Percentiles rank a stretch among this genome's conserved stretches.
phyloP scores from a whole-genome alignment of 164 flowering plant species.

The Platanus orientalis region DNA sequence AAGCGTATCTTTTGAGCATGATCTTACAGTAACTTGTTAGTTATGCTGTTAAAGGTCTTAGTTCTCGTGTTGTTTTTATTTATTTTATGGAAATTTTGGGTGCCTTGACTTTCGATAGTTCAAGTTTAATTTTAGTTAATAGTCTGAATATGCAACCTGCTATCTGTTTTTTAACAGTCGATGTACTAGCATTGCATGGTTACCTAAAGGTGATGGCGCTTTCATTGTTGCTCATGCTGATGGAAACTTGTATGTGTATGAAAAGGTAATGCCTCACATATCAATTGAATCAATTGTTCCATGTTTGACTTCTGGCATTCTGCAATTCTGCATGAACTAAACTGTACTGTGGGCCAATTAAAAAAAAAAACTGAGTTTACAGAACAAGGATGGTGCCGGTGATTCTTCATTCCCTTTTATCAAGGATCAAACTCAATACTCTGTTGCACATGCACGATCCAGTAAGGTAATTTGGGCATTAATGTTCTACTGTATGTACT shows the following conservation, averaged over 20 bases:
- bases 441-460: constrained; percentile 87
- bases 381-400: constrained; percentile 86
- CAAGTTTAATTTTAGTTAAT: not conserved
- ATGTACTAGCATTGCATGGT: constrained; percentile 89
- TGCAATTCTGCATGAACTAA: constrained; percentile 12
- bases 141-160: constrained; percentile 3
- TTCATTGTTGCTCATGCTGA: constrained; percentile 95
- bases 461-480: constrained; percentile 56
- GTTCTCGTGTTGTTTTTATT: not conserved
- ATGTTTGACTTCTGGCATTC: not conserved
- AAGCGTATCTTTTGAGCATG: too few relatives aligned
- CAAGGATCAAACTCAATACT: constrained; percentile 88
- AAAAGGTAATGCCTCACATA: constrained; percentile 56
- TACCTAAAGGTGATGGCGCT: constrained; percentile 86
- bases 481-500: not conserved
- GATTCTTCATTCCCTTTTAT: constrained; percentile 88
- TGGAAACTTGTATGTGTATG: constrained; percentile 93
- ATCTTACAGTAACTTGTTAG: too few relatives aligned
- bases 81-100: not conserved
- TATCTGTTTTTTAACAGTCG: constrained; percentile 54
- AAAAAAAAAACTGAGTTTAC: not conserved
- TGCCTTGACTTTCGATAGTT: not conserved
- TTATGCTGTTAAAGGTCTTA: too few relatives aligned
- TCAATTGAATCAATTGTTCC: not conserved
- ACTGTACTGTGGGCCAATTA: not conserved